phyloP scores from a whole-genome alignment of 331 rosid species.

The Acacia concinna region DNA sequence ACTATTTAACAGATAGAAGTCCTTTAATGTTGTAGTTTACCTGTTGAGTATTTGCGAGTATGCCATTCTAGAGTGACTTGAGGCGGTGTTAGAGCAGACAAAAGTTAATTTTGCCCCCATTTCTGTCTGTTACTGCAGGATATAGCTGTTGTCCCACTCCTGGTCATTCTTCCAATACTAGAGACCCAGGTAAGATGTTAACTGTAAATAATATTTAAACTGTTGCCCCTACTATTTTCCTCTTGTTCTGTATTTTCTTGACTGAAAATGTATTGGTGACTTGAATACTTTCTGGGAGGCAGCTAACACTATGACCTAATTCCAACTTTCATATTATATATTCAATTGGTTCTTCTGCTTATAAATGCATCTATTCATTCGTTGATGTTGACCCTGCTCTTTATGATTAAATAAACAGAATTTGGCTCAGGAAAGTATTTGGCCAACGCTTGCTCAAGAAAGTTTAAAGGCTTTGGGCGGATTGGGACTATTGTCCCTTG shows the following conservation, averaged over 20 bases:
- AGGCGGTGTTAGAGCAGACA: constrained; percentile 28
- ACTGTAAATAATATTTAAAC: constrained; percentile 24
- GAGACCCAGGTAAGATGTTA: constrained; percentile 84
- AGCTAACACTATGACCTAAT: not conserved
- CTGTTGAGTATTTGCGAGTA: constrained; percentile 27
- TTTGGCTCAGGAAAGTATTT: constrained; percentile 73
- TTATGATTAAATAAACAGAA: constrained; percentile 49
- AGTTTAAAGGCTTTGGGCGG: constrained; percentile 96
- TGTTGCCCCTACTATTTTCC: not conserved
- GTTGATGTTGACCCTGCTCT: constrained; percentile 34
- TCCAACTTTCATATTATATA: constrained; percentile 1
- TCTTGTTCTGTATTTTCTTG: not conserved
- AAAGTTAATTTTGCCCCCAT: constrained; percentile 25
- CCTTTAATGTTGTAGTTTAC: constrained; percentile 13
- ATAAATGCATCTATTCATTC: constrained; percentile 22
- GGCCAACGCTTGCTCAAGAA: constrained; percentile 96
- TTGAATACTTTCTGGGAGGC: constrained; percentile 6
- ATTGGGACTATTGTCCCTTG: constrained; percentile 91
- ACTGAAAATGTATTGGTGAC: not conserved
- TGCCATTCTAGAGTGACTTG: constrained; percentile 14
- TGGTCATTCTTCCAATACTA: constrained; percentile 95
- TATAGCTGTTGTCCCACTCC: constrained; percentile 96
- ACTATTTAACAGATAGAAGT: constrained; percentile 11
- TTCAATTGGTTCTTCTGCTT: constrained; percentile 10
- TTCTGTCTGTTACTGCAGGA: constrained; percentile 73